Base-by-base conservation (phyloP, 169 alveolate species). In the Amoebophrya sp. region DNA sequence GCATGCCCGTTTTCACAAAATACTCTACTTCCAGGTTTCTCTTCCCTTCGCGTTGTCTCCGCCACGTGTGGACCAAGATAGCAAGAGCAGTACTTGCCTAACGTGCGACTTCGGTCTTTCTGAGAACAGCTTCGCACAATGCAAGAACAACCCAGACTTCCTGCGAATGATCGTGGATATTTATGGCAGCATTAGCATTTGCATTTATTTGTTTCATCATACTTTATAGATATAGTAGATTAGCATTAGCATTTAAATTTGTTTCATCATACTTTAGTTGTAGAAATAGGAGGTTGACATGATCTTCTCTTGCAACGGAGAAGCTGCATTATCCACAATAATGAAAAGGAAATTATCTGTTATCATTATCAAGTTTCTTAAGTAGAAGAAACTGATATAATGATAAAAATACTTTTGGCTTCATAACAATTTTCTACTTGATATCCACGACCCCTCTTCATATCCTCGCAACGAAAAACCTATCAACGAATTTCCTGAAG, bases 91-190 rank as follows among this genome's bases (percentile, higher is more conserved):
- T 6, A 65, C 83, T 10, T 65, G 83, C n/a, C 83, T 65, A 0
- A 65, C 83, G 33, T 65, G 83, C 83, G 83, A 65, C 83, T 65
- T 65, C n/a, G 83, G 83, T 18, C 10, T 65, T 6, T 65, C 83
- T 10, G 83, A 65, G 83, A 65, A 65, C 83, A 12, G 36, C 1
- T 65, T 65, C 83, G 83, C 83, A 36, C 83, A 65, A 36, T 65
- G 83, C 33, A 65, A 65, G 83, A 29, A 65, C 3, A 65, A 65
- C 26, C 83, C 83, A 36, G 83, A 65, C 83, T 65, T 65, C n/a
- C n/a, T 65, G 83, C 83, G 83, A 29, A 65, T 65, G 83, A 65
- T 65, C 83, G 83, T 65, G 36, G 83, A 65, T 36, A 65, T 65
- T 18, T 47, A 47, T 47, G 29, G 65, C 18, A 47, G 29, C 18